Base-by-base conservation (phyloP, 2,329 filamentous ascomycete genomes). In the Dryadomyces sulphureus region DNA sequence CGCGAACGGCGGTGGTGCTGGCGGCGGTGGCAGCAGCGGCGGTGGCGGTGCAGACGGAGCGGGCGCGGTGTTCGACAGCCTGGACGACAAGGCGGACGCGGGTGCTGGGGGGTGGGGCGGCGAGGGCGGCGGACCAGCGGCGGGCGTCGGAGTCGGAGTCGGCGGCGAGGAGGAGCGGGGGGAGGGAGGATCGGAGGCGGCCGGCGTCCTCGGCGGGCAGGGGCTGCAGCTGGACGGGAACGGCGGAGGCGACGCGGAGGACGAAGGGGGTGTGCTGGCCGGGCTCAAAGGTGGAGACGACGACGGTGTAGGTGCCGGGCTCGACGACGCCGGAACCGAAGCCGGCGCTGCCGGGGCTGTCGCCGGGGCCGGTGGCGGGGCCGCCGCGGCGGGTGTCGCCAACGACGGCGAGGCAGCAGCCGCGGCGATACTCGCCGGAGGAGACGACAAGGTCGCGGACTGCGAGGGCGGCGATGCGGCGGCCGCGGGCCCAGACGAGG, bases 241-340 rank as follows among this genome's bases (percentile, higher is more conserved):
- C 59, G 30, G 82, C 80, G 41, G 80, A 79, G n/a, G 44, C 47
- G n/a, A 95, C 70, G 47, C 79, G 76, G 8, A 98, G 68, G 1
- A 72, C 76, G 57, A 93, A 96, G 42, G 72, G 70, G 4, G 83
- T 84, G 1, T 77, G 67, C 57, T 93, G 85, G 8, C 81, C 82
- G 0, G 81, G 73, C 51, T 94, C 87, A 59, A 93, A 96, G 0
- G 90, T 94, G 2, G 87, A 94, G 59, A 84, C 90, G 7, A 95
- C 82, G 47, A 94, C 72, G 0, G 86, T 95, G 61, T 96, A 98
- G 0, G 70, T 70, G 0, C 90, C 90, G 1, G 76, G 65, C 35
- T 79, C 77, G 17, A 94, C 65, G 7, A 47, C n/a, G 14, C 50
- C 50, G 0, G 47, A n/a, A 2, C 50, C 50, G n/a, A 53, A 53